Percentiles rank a stretch among this genome's conserved stretches.
phyloP scores from a whole-genome alignment of 495 filamentous ascomycete species.

The Aspergillus saccharolyticus region DNA sequence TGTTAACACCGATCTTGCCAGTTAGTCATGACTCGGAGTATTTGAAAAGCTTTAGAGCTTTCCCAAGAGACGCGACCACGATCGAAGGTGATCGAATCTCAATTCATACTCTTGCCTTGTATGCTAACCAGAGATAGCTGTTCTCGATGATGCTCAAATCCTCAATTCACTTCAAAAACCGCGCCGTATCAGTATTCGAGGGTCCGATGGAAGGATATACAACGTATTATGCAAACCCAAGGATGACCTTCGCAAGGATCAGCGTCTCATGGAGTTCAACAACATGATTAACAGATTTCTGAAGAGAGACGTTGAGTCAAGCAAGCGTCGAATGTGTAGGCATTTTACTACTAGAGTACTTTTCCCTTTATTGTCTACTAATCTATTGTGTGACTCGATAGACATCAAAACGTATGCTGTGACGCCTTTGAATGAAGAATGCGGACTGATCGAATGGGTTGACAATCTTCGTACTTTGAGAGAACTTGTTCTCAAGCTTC shows the following conservation, averaged over 20 bases:
- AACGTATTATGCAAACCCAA: constrained; percentile 94
- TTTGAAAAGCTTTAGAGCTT: constrained; percentile 72
- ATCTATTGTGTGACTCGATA: constrained; percentile 20
- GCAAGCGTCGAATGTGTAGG: constrained; percentile 69
- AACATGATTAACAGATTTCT: constrained; percentile 93
- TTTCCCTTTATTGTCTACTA: constrained; percentile 8
- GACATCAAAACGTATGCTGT: constrained; percentile 97
- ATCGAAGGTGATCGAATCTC: constrained; percentile 42
- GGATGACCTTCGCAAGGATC: constrained; percentile 94
- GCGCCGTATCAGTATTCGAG: constrained; percentile 80
- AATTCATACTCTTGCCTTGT: not conserved
- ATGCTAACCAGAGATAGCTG: constrained; percentile 44
- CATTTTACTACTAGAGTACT: not conserved
- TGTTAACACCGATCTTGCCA: constrained; percentile 77
- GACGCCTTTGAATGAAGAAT: constrained; percentile 95
- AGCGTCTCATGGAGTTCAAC: constrained; percentile 98
- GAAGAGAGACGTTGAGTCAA: constrained; percentile 84
- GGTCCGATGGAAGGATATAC: constrained; percentile 83
- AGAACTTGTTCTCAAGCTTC: constrained; percentile 77
- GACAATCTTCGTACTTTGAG: constrained; percentile 89
- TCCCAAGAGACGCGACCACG: constrained; percentile 61
- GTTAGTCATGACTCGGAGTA: constrained; percentile 62
- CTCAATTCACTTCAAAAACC: constrained; percentile 88
- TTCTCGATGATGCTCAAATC: constrained; percentile 82
- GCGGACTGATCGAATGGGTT: constrained; percentile 98